Base-by-base conservation (phyloP, 2,329 filamentous ascomycete species). In the Sclerotinia sclerotiorum region DNA sequence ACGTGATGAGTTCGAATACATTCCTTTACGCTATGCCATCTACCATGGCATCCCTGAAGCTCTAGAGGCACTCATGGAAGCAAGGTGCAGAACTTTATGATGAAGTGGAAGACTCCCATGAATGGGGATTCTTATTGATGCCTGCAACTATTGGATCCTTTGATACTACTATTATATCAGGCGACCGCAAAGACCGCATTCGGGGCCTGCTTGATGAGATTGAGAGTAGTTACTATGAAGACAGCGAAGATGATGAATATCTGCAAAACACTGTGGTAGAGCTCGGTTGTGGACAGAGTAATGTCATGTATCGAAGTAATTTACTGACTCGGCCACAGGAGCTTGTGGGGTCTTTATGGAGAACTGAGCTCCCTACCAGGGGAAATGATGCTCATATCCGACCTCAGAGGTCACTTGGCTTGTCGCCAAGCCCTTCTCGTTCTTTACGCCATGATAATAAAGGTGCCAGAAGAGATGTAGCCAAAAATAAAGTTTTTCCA, bases 61-160 rank as follows among this genome's bases (percentile, higher is more conserved):
- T n/a, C 13, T 70, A 27, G 39, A 63, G 21, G 19, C 54, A 11
- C 67, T 70, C 13, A 51, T 67, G n/a, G n/a, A 58, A 32, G 57
- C 48, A 67, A 67, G 69, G 69, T n/a, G 69, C 64, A n/a, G 42
- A 67, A 24, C 42, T 69, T n/a, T 52, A 64, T 5, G 57, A 69
- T 17, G 52, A 67, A 54, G 63, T 58, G 1, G 69, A 68, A 35
- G 69, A 68, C 24, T 54, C 65, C 13, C 35, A 67, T 55, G 52
- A 42, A 21, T 61, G 65, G 35, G 65, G 58, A 17, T 55, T 60
- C 5, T 35, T 65, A 6, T 56, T 60, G 17, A 60, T 61, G 48
- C 55, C 52, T 42, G 60, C 67, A 32, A 70, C 39, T 7, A 64
- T 68, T 27, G 60, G 68, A 11, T 65, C 68, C 32, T 69, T 63